Evolutionary conservation across 768 basidiomycete genomes (phyloP).

Genomic region (Suillus ampliporus): DNA sequence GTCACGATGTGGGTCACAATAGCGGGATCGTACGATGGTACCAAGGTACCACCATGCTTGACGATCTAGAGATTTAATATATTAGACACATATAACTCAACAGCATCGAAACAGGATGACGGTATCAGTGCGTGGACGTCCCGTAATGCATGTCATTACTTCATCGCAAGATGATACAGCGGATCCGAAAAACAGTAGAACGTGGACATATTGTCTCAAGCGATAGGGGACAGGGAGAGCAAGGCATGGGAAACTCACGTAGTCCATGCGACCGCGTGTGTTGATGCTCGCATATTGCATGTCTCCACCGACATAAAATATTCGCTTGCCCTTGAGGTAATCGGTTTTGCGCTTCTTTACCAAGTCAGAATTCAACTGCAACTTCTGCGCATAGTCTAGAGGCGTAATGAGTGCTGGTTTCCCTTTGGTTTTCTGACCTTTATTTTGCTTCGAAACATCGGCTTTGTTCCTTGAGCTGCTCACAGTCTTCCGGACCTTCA

Average conservation of each 20-base stretch:
- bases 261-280: constrained; percentile 63
- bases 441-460: constrained; percentile 10
- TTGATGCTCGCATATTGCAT: constrained; percentile 52
- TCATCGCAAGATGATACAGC: neutral
- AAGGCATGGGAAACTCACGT: constrained; percentile 50
- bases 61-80: constrained; percentile 52
- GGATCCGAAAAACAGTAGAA: neutral
- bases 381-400: constrained; percentile 56
- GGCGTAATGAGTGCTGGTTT: constrained; percentile 52
- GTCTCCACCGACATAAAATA: constrained; percentile 68
- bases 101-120: neutral
- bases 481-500: constrained; percentile 27
- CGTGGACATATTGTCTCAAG: neutral
- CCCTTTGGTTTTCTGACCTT: constrained; percentile 42
- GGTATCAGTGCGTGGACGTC: neutral
- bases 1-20: constrained; percentile 73
- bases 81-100: neutral
- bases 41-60: constrained; percentile 64
- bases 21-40: constrained; percentile 59
- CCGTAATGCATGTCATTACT: neutral
- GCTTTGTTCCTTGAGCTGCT: constrained; percentile 24
- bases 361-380: constrained; percentile 41
- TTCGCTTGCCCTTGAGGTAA: constrained; percentile 57
- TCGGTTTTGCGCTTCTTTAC: constrained; percentile 25
- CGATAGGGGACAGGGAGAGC: constrained; percentile 7